Evolutionary conservation across 75 land plant species (phyloP), one percentile per base, ranked within the genome.

Genomic region (Sequoia sempervirens): DNA sequence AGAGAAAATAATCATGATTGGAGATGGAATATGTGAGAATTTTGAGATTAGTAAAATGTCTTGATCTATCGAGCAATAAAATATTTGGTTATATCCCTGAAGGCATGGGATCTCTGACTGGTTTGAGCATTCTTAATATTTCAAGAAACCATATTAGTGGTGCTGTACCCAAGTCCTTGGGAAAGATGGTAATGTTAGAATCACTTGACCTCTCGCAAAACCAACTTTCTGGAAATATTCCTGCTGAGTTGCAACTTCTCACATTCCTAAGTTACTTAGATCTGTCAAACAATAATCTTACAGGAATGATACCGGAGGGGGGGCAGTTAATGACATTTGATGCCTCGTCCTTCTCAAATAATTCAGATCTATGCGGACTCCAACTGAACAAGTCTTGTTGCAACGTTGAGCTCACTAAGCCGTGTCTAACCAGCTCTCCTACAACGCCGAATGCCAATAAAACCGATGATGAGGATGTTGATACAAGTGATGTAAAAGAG

Each of bases 51-150:
- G 87, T 88, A 81, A 87, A 89, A 40, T 83, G 83, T 45, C 50
- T 95, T 37, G 92, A 93, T 81, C 80, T 94, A 10, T 94, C 95
- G 37, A 64, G 81, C 83, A 94, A 94, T 64, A 52, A 79, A 2
- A 83, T 94, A 56, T 11, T 47, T 1, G 93, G 96, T 4, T 20
- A 14, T 0, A 91, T 94, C 72, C 96, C 94, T 10, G 52, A 66
- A 6, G 84, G 32, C 11, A 54, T 92, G 14, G 94, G 93, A 28
- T 30, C 82, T 0, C 80, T 94, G 38, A 76, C 15, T 3, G 34
- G 72, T 2, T 88, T 94, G 14, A 81, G 75, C 56, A 9, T 82
- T 46, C 88, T 94, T 0, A 91, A 92, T 82, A 74, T 94, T 32
- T 89, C 91, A 3, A 36, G 79, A 76, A 86, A 86, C 64, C 73